Evolutionary conservation across 2,329 filamentous ascomycete genomes (phyloP).

Genomic region (Penicillium sp.): DNA sequence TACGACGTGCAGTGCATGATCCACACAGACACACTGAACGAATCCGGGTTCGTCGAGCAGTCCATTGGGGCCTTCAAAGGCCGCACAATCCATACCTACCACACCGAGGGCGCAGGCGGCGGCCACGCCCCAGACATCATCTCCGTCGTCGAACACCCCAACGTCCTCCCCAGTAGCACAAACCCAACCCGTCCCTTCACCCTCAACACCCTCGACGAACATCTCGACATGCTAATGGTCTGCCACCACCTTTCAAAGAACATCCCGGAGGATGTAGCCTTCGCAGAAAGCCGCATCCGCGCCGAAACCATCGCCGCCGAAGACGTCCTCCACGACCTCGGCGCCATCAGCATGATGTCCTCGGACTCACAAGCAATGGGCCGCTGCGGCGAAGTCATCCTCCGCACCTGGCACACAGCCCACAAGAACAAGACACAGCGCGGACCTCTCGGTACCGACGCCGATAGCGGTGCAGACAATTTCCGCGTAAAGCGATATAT

Average conservation of each 20-base stretch:
- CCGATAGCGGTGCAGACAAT: constrained; percentile 78
- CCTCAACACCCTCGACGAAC: constrained; percentile 88
- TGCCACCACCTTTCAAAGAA: constrained; percentile 91
- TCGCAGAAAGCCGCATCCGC: constrained; percentile 90
- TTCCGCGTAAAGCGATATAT: constrained; percentile 89
- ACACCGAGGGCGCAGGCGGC: constrained; percentile 92
- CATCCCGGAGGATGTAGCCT: constrained; percentile 93
- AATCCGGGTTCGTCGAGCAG: constrained; percentile 93
- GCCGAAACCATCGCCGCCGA: constrained; percentile 96
- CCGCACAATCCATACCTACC: constrained; percentile 92
- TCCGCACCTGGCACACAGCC: constrained; percentile 94
- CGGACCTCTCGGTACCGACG: constrained; percentile 72
- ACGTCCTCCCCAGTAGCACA: constrained; percentile 86
- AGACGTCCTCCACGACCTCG: constrained; percentile 90
- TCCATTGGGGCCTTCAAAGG: constrained; percentile 82
- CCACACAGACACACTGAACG: constrained; percentile 94
- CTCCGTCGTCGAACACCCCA: constrained; percentile 79
- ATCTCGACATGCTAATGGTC: constrained; percentile 98
- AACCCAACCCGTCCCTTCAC: constrained; percentile 93
- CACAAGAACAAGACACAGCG: constrained; percentile 94
- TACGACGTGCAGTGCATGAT: constrained; percentile 91
- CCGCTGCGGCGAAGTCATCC: constrained; percentile 86
- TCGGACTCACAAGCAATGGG: constrained; percentile 97
- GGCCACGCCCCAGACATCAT: constrained; percentile 97
- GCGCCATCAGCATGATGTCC: constrained; percentile 97